Evolutionary conservation across 192 early-diverging fungal species (phyloP).

Genomic region (Umbelopsis vinacea): DNA sequence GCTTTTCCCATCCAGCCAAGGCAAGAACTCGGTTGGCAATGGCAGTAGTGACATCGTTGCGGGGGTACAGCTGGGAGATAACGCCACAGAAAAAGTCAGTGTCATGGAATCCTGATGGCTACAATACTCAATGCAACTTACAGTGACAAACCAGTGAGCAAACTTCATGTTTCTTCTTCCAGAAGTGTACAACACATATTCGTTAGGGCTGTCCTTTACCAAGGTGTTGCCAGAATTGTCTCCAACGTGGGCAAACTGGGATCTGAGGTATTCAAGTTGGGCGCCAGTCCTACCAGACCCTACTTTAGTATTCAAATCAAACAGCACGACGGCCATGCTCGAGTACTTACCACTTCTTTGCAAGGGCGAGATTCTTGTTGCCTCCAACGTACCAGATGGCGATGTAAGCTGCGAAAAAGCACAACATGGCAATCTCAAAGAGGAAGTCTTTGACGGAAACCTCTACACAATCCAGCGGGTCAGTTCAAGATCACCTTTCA

Average conservation of each 20-base stretch:
- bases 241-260: constrained; percentile 77
- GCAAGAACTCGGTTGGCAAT: constrained; percentile 31
- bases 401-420: constrained; percentile 33
- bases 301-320: constrained; percentile 37
- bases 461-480: background rate
- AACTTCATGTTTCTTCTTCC: constrained; percentile 72
- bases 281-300: constrained; percentile 38
- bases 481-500: background rate
- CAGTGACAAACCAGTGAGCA: constrained; percentile 66
- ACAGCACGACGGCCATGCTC: background rate
- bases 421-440: constrained; percentile 7
- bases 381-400: constrained; percentile 34
- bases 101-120: background rate
- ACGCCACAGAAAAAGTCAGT: no score
- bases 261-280: constrained; percentile 42
- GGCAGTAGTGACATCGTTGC: constrained; percentile 54
- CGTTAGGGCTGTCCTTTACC: constrained; percentile 71
- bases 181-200: constrained; percentile 78
- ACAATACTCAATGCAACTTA: background rate
- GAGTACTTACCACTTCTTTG: constrained; percentile 45
- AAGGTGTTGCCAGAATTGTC: constrained; percentile 56
- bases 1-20: constrained; percentile 29
- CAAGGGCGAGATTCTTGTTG: constrained; percentile 37
- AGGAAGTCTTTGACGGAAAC: background rate
- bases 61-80: constrained; percentile 46